phyloP scores from a whole-genome alignment of 495 filamentous ascomycete species.

The Neurospora hispaniola region DNA sequence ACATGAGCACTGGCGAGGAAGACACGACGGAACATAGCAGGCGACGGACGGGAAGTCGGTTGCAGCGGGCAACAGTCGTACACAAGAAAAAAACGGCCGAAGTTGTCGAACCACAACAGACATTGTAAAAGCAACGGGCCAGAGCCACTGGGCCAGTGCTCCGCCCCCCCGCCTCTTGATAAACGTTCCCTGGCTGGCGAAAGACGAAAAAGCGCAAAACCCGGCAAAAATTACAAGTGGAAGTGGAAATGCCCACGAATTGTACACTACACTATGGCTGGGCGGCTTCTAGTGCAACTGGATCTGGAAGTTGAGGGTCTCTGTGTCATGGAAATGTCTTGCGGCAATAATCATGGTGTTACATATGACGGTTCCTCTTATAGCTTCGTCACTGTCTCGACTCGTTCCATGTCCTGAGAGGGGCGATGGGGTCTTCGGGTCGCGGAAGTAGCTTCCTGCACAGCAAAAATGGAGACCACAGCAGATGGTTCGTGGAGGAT shows the following conservation, averaged over 20 bases:
- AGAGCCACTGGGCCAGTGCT: neutral
- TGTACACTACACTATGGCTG: neutral
- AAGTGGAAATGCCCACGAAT: too few species aligned
- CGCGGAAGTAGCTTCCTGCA: neutral
- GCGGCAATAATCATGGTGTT: neutral
- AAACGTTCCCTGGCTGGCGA: neutral
- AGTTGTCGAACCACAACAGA: neutral
- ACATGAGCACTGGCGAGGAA: neutral
- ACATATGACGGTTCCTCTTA: neutral
- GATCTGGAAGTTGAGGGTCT: neutral
- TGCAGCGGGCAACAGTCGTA: neutral
- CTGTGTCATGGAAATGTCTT: neutral
- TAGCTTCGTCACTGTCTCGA: neutral
- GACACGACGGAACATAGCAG: neutral
- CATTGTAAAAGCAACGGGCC: neutral
- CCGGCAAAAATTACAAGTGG: neutral
- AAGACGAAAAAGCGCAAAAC: neutral
- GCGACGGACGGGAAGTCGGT: neutral
- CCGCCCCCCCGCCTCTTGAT: neutral
- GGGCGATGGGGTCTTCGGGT: neutral
- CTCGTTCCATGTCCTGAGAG: neutral
- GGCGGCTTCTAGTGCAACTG: neutral
- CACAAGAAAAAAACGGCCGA: neutral
- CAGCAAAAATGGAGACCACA: neutral
- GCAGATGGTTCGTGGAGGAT: neutral